These are phyloP conservation scores for Mycogone perniciosa DNA, from an alignment of 2,329 filamentous ascomycete genomes.

Conservation along the genomic window DNA sequence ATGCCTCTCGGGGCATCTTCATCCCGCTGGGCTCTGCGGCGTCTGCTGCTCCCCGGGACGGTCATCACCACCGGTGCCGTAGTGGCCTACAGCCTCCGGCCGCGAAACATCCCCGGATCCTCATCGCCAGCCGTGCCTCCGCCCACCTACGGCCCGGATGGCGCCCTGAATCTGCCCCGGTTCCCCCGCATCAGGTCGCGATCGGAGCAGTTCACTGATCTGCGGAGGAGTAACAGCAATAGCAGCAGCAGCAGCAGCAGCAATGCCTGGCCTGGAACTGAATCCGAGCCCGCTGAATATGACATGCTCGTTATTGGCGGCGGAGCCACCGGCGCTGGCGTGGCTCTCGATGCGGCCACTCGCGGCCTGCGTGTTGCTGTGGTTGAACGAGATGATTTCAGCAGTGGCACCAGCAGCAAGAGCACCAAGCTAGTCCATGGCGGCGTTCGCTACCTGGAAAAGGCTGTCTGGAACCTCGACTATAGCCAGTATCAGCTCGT, in stretches of 20 bases:
- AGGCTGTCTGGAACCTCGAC: conserved; percentile 70
- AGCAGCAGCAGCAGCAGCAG: conserved; percentile 10
- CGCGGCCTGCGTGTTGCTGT: conserved; percentile 65
- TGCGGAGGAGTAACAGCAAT: conserved; percentile 33
- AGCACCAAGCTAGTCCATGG: conserved; percentile 74
- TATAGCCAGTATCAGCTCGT: conserved; percentile 68
- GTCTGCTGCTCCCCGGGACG: conserved; percentile 38
- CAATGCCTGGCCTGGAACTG: not conserved
- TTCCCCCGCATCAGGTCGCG: conserved; percentile 59
- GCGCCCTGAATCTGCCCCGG: conserved; percentile 58
- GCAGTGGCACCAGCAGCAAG: conserved; percentile 66
- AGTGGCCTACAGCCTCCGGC: conserved; percentile 54
- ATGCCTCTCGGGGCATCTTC: conserved; percentile 2
- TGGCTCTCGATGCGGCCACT: conserved; percentile 66
- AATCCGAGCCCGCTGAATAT: conserved; percentile 44
- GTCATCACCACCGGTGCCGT: conserved; percentile 38
- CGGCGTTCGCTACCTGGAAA: conserved; percentile 67
- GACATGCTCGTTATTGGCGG: conserved; percentile 66
- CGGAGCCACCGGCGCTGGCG: conserved; percentile 64
- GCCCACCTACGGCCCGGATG: conserved; percentile 62
- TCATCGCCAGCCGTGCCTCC: conserved; percentile 64
- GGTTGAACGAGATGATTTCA: conserved; percentile 68
- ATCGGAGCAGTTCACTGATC: conserved; percentile 56
- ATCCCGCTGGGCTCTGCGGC: conserved; percentile 29
- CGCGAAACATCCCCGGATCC: conserved; percentile 64